Base-by-base conservation (phyloP, 805 yeast genomes). In the Hyphopichia homilentoma region DNA sequence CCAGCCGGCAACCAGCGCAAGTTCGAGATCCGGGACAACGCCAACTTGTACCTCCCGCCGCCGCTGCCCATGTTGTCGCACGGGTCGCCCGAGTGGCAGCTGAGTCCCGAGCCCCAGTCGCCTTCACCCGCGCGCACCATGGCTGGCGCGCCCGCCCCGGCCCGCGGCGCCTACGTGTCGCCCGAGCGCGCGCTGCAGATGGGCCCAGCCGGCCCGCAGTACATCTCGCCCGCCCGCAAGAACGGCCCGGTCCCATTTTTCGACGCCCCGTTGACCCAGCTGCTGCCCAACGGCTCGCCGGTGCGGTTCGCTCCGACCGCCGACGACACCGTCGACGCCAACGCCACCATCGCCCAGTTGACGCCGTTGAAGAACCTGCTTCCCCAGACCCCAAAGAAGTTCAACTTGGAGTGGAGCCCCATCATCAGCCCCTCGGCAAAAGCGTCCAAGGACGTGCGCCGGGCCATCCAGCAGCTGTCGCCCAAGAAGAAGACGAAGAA, bases 401-500 rank as follows among this genome's bases (percentile, higher is more conserved):
- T 65, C 25, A 50, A 50, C 5, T 45, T 63, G 29, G 70, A 67
- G 43, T 67, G 73, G 73, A 61, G 69, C 35, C 70, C 72, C 3
- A 60, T 66, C 16, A 65, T 66, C 16, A 59, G 65, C 25, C 71
- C 73, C 15, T 54, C 51, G 30, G 44, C 51, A 26, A 48, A 53
- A 40, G 33, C 50, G 20, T 37, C 47, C 13, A 36, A 35, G 27
- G 52, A 52, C 33, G 56, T 50, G 3, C 45, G 38, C 20, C 33
- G 36, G 25, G 57, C 54, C n/a, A 59, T 66, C 29, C 70, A 69
- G 45, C 67, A 64, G 29, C 54, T 62, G n/a, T 63, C 77, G 8
- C 72, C 76, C 7, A 59, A 65, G 21, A 54, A 71, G 36, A 62
- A 70, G 50, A 65, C 69, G 38, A 73, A 76, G 30, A 73, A 73